Percentiles rank a stretch among this genome's conserved stretches.
Evolutionary conservation across 2,329 filamentous ascomycete genomes (phyloP).

Genomic region (Cladobotryum protrusum): DNA sequence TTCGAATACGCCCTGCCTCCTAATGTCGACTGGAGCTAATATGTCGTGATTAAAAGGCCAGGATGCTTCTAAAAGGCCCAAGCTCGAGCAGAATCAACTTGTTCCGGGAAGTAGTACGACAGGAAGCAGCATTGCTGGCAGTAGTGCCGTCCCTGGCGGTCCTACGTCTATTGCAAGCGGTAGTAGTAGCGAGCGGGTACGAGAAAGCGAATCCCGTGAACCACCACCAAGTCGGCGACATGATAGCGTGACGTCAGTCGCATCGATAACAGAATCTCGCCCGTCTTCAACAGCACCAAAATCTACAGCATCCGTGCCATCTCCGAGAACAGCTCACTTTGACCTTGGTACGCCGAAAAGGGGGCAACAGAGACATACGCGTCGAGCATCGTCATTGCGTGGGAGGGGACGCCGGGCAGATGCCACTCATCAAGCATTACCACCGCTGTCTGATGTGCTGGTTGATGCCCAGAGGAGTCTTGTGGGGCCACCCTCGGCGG

Average conservation of each 20-base stretch:
- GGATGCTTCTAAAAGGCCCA: conserved; percentile 44
- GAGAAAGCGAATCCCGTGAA: conserved; percentile 45
- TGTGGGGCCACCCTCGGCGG: not conserved
- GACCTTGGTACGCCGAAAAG: conserved; percentile 28
- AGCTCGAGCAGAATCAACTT: conserved; percentile 34
- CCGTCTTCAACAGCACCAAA: conserved; percentile 34
- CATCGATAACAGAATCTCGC: conserved; percentile 41
- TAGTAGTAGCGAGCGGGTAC: conserved; percentile 42
- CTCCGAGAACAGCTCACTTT: conserved; percentile 34
- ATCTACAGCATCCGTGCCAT: conserved; percentile 35
- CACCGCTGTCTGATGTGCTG: conserved; percentile 43
- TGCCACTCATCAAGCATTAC: conserved; percentile 31
- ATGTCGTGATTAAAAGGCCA: conserved; percentile 14
- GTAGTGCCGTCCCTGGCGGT: conserved; percentile 33
- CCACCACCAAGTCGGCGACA: conserved; percentile 40
- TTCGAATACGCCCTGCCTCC: too few species aligned
- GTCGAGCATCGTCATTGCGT: conserved; percentile 24
- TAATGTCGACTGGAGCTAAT: conserved; percentile 5
- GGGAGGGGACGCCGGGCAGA: conserved; percentile 18
- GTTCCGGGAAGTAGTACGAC: conserved; percentile 29
- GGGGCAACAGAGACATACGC: conserved; percentile 20
- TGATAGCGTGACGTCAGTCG: conserved; percentile 42
- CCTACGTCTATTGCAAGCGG: conserved; percentile 34
- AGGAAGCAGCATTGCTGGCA: conserved; percentile 22
- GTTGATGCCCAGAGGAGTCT: conserved; percentile 25